phyloP scores from a whole-genome alignment of 148 eudicot genomes.

The Camellia granthamiana region DNA sequence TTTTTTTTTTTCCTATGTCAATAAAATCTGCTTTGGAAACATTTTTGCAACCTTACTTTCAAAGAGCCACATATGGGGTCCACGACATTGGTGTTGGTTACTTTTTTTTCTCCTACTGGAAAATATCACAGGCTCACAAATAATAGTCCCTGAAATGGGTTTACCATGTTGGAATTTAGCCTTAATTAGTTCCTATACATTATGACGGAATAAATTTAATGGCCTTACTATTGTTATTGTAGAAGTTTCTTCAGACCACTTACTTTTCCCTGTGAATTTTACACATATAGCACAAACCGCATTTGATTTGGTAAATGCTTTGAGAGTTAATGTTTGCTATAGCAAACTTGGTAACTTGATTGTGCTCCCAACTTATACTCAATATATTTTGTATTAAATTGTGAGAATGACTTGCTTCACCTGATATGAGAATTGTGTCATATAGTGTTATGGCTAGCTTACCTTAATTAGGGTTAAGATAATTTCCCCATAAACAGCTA shows the following conservation, averaged over 20 bases:
- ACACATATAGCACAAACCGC: neutral
- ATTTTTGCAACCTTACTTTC: neutral
- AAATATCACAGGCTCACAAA: neutral
- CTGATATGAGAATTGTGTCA: neutral
- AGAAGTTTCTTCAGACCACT: neutral
- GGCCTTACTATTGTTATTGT: neutral
- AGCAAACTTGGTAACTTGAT: neutral
- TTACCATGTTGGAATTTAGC: neutral
- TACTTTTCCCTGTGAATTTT: neutral
- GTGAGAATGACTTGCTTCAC: neutral
- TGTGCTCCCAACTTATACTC: neutral
- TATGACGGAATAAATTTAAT: neutral
- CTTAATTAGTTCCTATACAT: neutral
- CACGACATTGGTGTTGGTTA: neutral
- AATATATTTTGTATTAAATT: neutral
- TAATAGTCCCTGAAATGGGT: neutral
- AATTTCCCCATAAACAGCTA: neutral
- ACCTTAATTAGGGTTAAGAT: neutral
- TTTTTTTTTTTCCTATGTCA: neutral
- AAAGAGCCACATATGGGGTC: neutral
- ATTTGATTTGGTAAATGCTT: conserved; percentile 1
- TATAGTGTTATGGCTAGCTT: neutral
- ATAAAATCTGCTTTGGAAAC: neutral
- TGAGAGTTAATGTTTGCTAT: neutral
- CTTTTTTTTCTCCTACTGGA: neutral